Base-by-base conservation (phyloP, 1,284 basidiomycete genomes). In the Clitocybe nebularis region DNA sequence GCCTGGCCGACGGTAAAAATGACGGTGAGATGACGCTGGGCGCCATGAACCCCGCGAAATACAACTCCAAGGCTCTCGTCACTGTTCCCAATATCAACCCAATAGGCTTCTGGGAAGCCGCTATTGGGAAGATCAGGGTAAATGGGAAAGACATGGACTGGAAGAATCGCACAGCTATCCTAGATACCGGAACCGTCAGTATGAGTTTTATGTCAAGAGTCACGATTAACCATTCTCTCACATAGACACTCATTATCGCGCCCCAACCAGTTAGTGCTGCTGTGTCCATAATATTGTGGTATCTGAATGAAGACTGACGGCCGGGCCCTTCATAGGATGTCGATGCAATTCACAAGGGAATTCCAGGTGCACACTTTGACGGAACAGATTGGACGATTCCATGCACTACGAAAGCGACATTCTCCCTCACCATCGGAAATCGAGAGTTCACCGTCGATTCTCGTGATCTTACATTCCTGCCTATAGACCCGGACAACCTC, bases 11-110 rank as follows among this genome's bases (percentile, higher is more conserved):
- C 57, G 68, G 73, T 32, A 69, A 74, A 49, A 81, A 87, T 57
- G 75, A 85, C 51, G 87, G 89, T 24, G 75, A 89, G 62, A 67
- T 88, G 46, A 88, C 87, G 1, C 80, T 92, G 47, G 89, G 89
- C 29, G 85, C 77, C 4, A 71, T 89, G 47, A 84, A 91, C 57
- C 43, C 69, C 1, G 67, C 67, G 39, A 81, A 80, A 56, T 84
- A 81, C 57, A 64, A 77, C 46, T 46, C 64, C 14, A 57, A 55
- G 26, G 74, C 79, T 2, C 67, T 79, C 24, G 72, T 77, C 26
- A 77, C 73, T 2, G 55, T 86, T 40, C 54, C 63, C 42, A 82
- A 82, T 52, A 66, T 78, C 41, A 80, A 75, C 60, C 48, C 52
- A 10, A 51, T 64, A 11, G 83, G 84, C 10, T 90, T 87, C 66